phyloP scores from a whole-genome alignment of 441 rosid genomes.

The Jatropha multifida region DNA sequence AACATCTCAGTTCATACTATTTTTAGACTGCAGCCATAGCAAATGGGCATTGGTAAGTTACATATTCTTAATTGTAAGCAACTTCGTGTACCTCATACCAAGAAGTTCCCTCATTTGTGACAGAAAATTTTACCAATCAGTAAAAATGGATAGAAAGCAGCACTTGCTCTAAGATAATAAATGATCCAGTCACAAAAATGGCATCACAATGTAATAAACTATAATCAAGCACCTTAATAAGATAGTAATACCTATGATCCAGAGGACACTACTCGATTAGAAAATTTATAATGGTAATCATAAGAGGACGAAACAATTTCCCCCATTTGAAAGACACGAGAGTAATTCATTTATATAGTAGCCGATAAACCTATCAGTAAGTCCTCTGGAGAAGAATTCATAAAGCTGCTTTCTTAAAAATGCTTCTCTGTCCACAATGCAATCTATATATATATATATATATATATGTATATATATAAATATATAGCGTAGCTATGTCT shows the following conservation, averaged over 20 bases:
- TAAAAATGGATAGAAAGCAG: not conserved
- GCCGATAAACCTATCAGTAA: too few species aligned
- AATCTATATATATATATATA: too few species aligned
- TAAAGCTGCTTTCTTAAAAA: too few species aligned
- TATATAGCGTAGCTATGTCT: too few species aligned
- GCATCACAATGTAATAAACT: not conserved
- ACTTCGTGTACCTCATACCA: not conserved
- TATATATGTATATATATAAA: too few species aligned
- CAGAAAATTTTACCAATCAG: not conserved
- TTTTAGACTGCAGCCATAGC: not conserved
- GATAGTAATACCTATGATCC: not conserved
- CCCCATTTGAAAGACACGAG: too few species aligned
- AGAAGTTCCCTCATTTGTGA: not conserved
- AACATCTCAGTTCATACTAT: not conserved
- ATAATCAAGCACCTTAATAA: not conserved
- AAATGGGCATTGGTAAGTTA: not conserved
- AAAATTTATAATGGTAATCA: not conserved
- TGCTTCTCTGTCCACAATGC: too few species aligned
- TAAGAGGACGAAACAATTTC: too few species aligned
- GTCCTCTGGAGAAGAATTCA: too few species aligned
- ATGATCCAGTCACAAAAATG: not conserved
- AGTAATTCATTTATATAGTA: too few species aligned
- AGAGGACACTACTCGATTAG: not conserved
- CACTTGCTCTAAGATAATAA: not conserved
- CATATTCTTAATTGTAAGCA: not conserved